Percentiles rank a stretch among this genome's conserved stretches.
phyloP scores from a whole-genome alignment of 768 basidiomycete genomes.

The Pisolithus microcarpus region DNA sequence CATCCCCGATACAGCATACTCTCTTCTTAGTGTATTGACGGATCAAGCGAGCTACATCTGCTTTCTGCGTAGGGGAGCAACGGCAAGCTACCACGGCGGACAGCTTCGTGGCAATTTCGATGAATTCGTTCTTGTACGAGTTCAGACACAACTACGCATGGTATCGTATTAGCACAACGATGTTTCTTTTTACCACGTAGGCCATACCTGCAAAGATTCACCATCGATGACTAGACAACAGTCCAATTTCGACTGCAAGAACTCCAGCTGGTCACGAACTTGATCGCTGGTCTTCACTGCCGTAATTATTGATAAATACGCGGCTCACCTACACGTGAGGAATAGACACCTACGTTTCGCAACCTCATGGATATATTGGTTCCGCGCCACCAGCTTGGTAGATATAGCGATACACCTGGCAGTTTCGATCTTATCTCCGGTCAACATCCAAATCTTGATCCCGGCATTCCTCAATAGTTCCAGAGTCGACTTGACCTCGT shows the following conservation, averaged over 20 bases:
- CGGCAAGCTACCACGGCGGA: constrained; percentile 96
- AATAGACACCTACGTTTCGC: constrained; percentile 59
- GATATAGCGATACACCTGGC: constrained; percentile 98
- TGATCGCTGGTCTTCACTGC: constrained; percentile 84
- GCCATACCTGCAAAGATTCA: constrained; percentile 79
- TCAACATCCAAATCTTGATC: constrained; percentile 99
- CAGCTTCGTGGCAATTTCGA: constrained; percentile 92
- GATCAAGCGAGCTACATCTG: constrained; percentile 92
- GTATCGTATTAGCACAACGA: neutral
- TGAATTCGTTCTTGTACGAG: constrained; percentile 88
- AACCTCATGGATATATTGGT: constrained; percentile 96
- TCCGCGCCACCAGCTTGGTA: constrained; percentile 89
- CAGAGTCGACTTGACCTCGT: constrained; percentile 90
- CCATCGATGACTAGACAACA: constrained; percentile 99
- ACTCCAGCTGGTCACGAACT: constrained; percentile 83
- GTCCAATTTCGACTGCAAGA: constrained; percentile 88
- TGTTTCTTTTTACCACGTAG: neutral
- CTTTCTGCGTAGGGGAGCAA: constrained; percentile 98
- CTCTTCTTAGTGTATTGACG: constrained; percentile 86
- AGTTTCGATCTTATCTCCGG: constrained; percentile 98
- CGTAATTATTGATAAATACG: constrained; percentile 1
- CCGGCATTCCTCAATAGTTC: constrained; percentile 93
- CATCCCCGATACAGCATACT: constrained; percentile 98
- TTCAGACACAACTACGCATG: constrained; percentile 73
- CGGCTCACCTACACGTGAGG: neutral